Conservation (phyloP, 352 stramenopile genomes). For the Plasmopara muralis region DNA sequence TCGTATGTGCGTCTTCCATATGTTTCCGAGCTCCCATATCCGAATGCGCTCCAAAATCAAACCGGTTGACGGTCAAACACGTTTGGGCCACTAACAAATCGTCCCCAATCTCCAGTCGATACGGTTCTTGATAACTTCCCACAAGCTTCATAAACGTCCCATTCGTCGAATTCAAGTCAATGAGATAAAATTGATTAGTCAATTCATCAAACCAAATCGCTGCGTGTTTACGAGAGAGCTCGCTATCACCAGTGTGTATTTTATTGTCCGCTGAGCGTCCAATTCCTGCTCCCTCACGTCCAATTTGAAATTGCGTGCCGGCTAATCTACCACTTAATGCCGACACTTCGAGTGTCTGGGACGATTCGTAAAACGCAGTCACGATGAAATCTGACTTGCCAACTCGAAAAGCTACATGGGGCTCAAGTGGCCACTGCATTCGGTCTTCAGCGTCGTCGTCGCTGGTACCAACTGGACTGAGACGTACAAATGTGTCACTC, state of each 20-base stretch:
- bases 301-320: conserved; percentile 73
- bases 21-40: conserved; percentile 90
- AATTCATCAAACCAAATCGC: conserved; percentile 88
- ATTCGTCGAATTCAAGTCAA: conserved; percentile 87
- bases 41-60: conserved; percentile 94
- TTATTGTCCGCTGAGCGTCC: conserved; percentile 83
- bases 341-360: conserved; percentile 48
- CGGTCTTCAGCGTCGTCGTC: conserved; percentile 40
- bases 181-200: conserved; percentile 71
- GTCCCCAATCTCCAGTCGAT: conserved; percentile 90
- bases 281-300: conserved; percentile 81
- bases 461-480: conserved; percentile 32
- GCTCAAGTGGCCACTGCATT: conserved; percentile 77
- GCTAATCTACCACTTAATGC: conserved; percentile 59
- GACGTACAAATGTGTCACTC: conserved; percentile 62
- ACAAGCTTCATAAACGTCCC: conserved; percentile 95
- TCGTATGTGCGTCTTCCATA: conserved; percentile 95
- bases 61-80: conserved; percentile 94
- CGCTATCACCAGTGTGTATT: conserved; percentile 92
- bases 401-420: conserved; percentile 56
- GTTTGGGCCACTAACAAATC: conserved; percentile 95
- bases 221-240: conserved; percentile 92
- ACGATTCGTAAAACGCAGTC: conserved; percentile 39
- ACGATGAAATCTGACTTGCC: conserved; percentile 81
- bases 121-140: conserved; percentile 90